Evolutionary conservation across 345 rosid genomes (phyloP).

Genomic region (Passiflora organensis): DNA sequence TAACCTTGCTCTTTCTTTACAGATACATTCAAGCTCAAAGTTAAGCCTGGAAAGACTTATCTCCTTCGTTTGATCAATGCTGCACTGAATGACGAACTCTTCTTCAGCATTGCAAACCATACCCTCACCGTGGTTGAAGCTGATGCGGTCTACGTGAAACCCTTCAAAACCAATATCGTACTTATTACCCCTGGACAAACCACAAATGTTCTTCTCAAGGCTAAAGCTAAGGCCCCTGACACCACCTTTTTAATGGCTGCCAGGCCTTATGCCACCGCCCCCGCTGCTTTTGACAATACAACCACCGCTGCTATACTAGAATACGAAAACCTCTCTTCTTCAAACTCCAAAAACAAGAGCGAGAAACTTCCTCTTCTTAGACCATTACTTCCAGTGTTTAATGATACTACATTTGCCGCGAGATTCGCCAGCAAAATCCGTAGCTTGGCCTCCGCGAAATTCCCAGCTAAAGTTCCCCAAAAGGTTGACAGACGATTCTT

Average conservation of each 20-base stretch:
- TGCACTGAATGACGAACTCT: conserved; percentile 64
- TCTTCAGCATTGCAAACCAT: conserved; percentile 67
- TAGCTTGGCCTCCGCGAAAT: conserved; percentile 35
- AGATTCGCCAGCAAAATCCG: conserved; percentile 32
- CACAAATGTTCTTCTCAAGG: conserved; percentile 53
- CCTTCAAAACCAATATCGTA: conserved; percentile 43
- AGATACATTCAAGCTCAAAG: conserved; percentile 52
- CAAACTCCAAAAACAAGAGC: conserved; percentile 17
- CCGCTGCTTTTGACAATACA: conserved; percentile 44
- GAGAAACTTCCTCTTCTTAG: conserved; percentile 21
- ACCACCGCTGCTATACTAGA: conserved; percentile 39
- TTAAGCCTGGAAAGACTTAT: conserved; percentile 44
- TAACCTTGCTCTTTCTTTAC: conserved; percentile 1
- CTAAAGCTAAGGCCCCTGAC: conserved; percentile 28
- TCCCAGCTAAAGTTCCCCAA: conserved; percentile 46
- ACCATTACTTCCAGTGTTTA: conserved; percentile 38
- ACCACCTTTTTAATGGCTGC: conserved; percentile 33
- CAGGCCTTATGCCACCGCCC: conserved; percentile 44
- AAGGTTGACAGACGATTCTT: conserved; percentile 38
- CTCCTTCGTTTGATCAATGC: conserved; percentile 45
- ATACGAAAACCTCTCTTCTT: conserved; percentile 19
- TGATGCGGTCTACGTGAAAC: conserved; percentile 68
- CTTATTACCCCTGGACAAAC: conserved; percentile 69
- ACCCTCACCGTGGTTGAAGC: conserved; percentile 55
- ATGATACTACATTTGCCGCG: conserved; percentile 36